Evolutionary conservation across 345 rosid genomes (phyloP), one percentile per base, ranked within the genome.

Genomic region (Syzygium jambos): DNA sequence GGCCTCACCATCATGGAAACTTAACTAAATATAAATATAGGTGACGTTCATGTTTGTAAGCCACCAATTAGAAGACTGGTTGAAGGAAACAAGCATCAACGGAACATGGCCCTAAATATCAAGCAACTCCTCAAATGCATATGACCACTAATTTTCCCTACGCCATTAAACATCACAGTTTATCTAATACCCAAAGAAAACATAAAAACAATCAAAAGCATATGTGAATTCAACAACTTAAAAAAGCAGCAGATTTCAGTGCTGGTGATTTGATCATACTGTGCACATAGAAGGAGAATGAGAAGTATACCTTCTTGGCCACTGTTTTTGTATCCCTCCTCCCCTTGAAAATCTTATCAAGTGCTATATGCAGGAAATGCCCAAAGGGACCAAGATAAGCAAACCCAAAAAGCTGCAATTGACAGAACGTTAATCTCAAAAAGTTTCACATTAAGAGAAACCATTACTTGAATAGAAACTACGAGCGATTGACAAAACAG

Each of bases 331-430:
- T 86, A 87, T 95, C 98, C 84, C 94, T 97, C 94, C 92, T 95
- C 89, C 98, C 98, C 94, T 95, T 93, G 93, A 95, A 97, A 85
- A 97, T 85, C 91, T 94, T 97, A 87, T 96, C 98, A 85, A 97
- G 94, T 51, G 90, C 51, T 52, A 92, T 89, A 87, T 95, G 95
- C 89, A 95, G 90, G 93, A 88, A 96, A 91, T 97, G 98, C 54
- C 98, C 96, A 23, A 91, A 95, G 13, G 98, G 99, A 87, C 99
- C 99, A 29, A 96, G 93, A 93, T 95, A 95, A 49, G 93, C 97
- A 87, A 92, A 92, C 3, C 98, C 98, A 78, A 97, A 93, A 78
- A 96, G 89, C 99, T 98, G 91, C 93, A 91, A 52, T 52, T 51
- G 78, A 63, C 88, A 80, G 87, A 57, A 52, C 46, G 10, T 51